Evolutionary conservation across 352 stramenopile genomes (phyloP).

Genomic region (Phytophthora pistaciae): DNA sequence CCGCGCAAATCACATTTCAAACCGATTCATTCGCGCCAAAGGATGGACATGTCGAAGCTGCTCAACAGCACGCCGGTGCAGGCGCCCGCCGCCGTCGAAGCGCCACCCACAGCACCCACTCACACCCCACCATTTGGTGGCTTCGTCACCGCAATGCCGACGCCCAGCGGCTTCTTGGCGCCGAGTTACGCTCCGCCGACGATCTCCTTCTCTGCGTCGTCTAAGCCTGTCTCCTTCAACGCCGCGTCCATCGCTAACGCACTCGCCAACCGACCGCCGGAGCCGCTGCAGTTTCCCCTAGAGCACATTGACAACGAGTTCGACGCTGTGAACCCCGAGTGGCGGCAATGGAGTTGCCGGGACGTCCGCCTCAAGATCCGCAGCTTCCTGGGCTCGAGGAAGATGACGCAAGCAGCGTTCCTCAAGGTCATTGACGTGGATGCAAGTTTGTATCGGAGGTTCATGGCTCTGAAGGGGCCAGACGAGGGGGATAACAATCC

Average conservation of each 20-base stretch:
- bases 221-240: background rate
- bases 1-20: background rate
- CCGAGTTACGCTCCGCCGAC: background rate
- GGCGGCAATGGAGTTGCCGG: background rate
- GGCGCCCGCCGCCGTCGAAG: background rate
- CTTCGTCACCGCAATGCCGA: background rate
- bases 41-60: constrained; percentile 15
- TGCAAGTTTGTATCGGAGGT: constrained; percentile 46
- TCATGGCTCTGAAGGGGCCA: constrained; percentile 51
- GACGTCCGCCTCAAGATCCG: background rate
- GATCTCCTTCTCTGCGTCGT: background rate
- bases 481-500: constrained; percentile 36
- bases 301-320: background rate
- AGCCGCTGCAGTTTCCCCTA: background rate
- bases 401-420: constrained; percentile 56
- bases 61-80: background rate
- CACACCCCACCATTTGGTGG: background rate
- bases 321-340: background rate
- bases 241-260: background rate
- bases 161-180: background rate
- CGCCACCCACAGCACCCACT: background rate
- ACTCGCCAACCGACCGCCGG: background rate
- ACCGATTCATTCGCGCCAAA: background rate
- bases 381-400: constrained; percentile 35
- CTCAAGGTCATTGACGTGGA: constrained; percentile 44